Conservation (phyloP, 2,329 filamentous ascomycete genomes). For the Fusarium cyanostomum region DNA sequence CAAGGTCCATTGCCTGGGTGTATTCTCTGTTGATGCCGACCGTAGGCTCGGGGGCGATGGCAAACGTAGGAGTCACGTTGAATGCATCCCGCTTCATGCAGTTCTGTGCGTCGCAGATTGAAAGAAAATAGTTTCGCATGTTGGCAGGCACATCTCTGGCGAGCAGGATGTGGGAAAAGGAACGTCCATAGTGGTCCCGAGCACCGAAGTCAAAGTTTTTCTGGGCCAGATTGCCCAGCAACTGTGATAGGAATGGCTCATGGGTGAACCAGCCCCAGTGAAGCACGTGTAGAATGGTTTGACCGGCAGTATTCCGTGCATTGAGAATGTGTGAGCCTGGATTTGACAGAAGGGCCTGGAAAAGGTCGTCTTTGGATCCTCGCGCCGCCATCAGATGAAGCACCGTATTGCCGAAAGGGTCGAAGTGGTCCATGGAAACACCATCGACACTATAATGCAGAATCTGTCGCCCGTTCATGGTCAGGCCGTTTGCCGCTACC, state of each 20-base stretch:
- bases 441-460: conserved; percentile 3
- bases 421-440: conserved; percentile 37
- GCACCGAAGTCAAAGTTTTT: conserved; percentile 47
- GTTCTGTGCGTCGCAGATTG: conserved; percentile 44
- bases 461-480: conserved; percentile 24
- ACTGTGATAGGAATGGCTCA: conserved; percentile 39
- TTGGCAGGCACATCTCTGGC: conserved; percentile 44
- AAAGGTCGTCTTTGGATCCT: conserved; percentile 41
- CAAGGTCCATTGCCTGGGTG: conserved; percentile 35
- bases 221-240: conserved; percentile 38
- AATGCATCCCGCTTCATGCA: conserved; percentile 61
- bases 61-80: conserved; percentile 43
- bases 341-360: conserved; percentile 37
- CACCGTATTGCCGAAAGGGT: conserved; percentile 59
- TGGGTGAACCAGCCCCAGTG: conserved; percentile 47
- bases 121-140: conserved; percentile 42
- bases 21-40: conserved; percentile 9
- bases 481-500: conserved; percentile 43
- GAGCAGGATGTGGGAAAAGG: conserved; percentile 58
- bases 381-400: conserved; percentile 58
- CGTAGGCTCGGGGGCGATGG: conserved; percentile 1
- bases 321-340: conserved; percentile 37
- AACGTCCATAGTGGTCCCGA: conserved; percentile 62
- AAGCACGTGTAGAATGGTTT: conserved; percentile 61
- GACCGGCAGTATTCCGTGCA: conserved; percentile 54